Percentiles rank a stretch among this genome's conserved stretches.
Evolutionary conservation across 2,329 filamentous ascomycete species (phyloP).

Genomic region (Sporothrix sp.): DNA sequence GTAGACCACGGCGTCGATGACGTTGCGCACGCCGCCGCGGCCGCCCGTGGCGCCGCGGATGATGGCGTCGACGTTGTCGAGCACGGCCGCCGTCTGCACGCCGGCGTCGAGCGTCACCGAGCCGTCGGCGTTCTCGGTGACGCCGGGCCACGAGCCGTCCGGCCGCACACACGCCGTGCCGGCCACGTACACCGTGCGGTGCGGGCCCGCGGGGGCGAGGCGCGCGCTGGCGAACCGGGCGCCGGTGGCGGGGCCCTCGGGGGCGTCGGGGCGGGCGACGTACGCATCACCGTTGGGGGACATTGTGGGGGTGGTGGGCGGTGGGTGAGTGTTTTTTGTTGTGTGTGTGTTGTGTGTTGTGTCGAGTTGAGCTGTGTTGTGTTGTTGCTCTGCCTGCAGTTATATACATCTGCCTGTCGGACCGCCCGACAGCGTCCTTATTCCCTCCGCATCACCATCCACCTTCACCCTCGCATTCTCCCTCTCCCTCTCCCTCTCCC

Average conservation of each 20-base stretch:
- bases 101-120: conserved; percentile 27
- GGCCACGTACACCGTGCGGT: conserved; percentile 32
- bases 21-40: conserved; percentile 28
- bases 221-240: conserved; percentile 29
- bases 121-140: conserved; percentile 28
- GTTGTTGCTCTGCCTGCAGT: neutral
- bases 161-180: conserved; percentile 27
- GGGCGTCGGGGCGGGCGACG: conserved; percentile 24
- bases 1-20: conserved; percentile 33
- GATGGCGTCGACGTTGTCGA: conserved; percentile 29
- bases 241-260: conserved; percentile 19
- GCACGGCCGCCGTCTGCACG: conserved; percentile 30
- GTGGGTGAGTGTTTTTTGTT: neutral
- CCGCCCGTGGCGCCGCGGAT: conserved; percentile 29
- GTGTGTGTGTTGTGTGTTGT: neutral
- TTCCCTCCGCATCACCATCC: neutral
- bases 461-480: neutral
- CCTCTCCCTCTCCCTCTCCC: neutral
- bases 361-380: neutral
- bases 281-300: conserved; percentile 27
- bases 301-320: conserved; percentile 17
- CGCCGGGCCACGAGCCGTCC: conserved; percentile 28
- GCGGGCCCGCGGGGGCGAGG: conserved; percentile 22
- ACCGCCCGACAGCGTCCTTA: too few species aligned
- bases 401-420: too few species aligned